phyloP scores from a whole-genome alignment of 371 early-diverging fungal genomes.

The Cladochytrium tenue region DNA sequence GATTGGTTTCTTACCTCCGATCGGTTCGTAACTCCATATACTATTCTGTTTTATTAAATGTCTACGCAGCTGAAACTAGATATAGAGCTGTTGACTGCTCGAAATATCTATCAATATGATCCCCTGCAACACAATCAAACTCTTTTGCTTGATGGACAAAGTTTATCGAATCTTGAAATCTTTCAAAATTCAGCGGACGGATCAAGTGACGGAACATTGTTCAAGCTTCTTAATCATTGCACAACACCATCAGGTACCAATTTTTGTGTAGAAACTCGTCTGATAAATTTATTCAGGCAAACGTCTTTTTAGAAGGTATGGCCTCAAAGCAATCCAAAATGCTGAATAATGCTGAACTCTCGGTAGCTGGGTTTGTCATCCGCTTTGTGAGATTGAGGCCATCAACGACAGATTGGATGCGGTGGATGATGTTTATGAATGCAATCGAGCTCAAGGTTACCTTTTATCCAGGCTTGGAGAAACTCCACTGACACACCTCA shows the following conservation, averaged over 20 bases:
- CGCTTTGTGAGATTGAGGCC: slow-evolving; percentile 67
- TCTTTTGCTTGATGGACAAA: slow-evolving; percentile 93
- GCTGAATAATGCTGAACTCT: no score
- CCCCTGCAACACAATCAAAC: slow-evolving; percentile 56
- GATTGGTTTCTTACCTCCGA: slow-evolving; percentile 50
- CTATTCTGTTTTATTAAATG: not conserved
- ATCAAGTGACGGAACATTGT: slow-evolving; percentile 78
- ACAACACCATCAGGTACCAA: slow-evolving; percentile 78
- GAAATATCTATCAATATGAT: slow-evolving; percentile 75
- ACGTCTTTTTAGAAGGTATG: slow-evolving; percentile 63
- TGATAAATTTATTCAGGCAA: slow-evolving; percentile 47
- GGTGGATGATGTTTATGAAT: slow-evolving; percentile 71
- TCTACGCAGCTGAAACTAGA: slow-evolving; percentile 74
- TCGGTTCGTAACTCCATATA: slow-evolving; percentile 24
- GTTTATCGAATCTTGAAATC: slow-evolving; percentile 90
- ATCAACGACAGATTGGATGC: slow-evolving; percentile 90
- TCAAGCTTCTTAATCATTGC: slow-evolving; percentile 82
- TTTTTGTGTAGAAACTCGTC: no score
- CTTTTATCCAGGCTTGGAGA: not conserved
- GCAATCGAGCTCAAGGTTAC: slow-evolving; percentile 55
- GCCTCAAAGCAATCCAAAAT: no score
- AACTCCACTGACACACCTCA: slow-evolving; percentile 3
- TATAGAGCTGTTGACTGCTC: slow-evolving; percentile 75
- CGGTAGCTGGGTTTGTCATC: slow-evolving; percentile 90
- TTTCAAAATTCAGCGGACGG: slow-evolving; percentile 85